These are phyloP conservation scores for Fusarium sp. DNA, from an alignment of 2,329 filamentous ascomycete genomes.

Conservation along the genomic window DNA sequence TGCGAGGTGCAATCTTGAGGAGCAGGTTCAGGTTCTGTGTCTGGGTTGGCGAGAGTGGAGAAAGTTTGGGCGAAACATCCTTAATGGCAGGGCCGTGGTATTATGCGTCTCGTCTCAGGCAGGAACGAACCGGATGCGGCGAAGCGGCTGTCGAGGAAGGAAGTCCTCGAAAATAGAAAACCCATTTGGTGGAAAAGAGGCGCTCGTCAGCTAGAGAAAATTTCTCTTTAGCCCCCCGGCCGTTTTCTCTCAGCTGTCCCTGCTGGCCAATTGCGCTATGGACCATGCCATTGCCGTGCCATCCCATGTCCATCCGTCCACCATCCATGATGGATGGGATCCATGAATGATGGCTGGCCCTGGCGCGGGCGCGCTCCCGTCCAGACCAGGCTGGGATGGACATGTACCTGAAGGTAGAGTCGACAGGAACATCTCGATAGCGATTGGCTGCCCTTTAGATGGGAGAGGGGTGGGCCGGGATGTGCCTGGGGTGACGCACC, in stretches of 20 bases:
- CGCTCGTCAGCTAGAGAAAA: neutral
- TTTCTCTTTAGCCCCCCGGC: neutral
- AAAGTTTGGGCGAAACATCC: slow-evolving; percentile 9
- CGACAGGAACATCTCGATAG: slow-evolving; percentile 33
- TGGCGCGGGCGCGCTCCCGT: slow-evolving; percentile 7
- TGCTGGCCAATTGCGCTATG: neutral
- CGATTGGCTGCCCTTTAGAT: slow-evolving; percentile 26
- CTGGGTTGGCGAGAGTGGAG: slow-evolving; percentile 22
- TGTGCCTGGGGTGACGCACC: slow-evolving; percentile 12
- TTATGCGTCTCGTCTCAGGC: slow-evolving; percentile 33
- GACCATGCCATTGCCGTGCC: slow-evolving; percentile 7
- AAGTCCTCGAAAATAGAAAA: slow-evolving; percentile 10
- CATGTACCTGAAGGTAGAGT: slow-evolving; percentile 31
- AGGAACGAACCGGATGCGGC: slow-evolving; percentile 16
- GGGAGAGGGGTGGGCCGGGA: slow-evolving; percentile 11
- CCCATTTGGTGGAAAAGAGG: neutral
- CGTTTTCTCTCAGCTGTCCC: neutral
- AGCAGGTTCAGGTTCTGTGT: slow-evolving; percentile 25
- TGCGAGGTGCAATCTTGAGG: slow-evolving; percentile 34
- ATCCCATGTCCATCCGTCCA: slow-evolving; percentile 2
- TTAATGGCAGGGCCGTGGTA: slow-evolving; percentile 23
- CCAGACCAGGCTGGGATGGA: slow-evolving; percentile 16
- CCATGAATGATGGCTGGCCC: slow-evolving; percentile 3
- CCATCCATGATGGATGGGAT: neutral
- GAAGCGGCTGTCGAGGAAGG: slow-evolving; percentile 5